Base-by-base conservation (phyloP, 169 alveolate genomes). In the Toxoplasma gondii region DNA sequence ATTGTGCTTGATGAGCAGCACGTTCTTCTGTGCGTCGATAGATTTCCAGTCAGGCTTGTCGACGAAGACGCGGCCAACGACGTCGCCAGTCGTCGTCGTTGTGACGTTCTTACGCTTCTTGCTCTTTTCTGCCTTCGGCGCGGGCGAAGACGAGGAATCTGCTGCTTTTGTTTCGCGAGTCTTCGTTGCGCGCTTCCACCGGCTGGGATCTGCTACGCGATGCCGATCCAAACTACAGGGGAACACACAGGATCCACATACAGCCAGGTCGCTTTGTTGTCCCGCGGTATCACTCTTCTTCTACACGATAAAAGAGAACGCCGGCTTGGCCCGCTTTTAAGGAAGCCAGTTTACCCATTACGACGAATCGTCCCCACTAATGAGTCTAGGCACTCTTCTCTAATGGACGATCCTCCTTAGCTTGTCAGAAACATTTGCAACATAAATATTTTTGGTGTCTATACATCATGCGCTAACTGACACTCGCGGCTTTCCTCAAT, bases 41-140 rank as follows among this genome's bases (percentile, higher is more conserved):
- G 91, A 36, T 27, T 36, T n/a, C 58, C 74, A 92, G 91, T 92
- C 92, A 34, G 94, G 82, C 24, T 74, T 92, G 34, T 45, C 94
- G 2, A 92, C 94, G 45, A 29, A 84, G 36, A 92, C 92, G 19
- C 94, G 91, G 38, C 94, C 94, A 36, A 83, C 69, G 0, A 78
- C 74, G 38, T 92, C 94, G 17, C 94, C 91, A 45, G 74, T 34
- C 31, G 41, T 86, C 16, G 88, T 92, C 49, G 94, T 92, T 27
- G 84, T 92, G 38, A 81, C 69, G 70, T 92, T 92, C 74, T 81
- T 92, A 44, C 84, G 53, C 94, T 92, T 92, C 86, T 82, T 92
- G 78, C 36, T 64, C 69, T 70, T 49, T 39, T 34, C 80, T 1
- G 69, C 91, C 45, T 31, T 29, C 38, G 94, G 44, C 34, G 74